Evolutionary conservation across 31 red algal species (phyloP).

Genomic region (Odonthalia washingtoniensis): DNA sequence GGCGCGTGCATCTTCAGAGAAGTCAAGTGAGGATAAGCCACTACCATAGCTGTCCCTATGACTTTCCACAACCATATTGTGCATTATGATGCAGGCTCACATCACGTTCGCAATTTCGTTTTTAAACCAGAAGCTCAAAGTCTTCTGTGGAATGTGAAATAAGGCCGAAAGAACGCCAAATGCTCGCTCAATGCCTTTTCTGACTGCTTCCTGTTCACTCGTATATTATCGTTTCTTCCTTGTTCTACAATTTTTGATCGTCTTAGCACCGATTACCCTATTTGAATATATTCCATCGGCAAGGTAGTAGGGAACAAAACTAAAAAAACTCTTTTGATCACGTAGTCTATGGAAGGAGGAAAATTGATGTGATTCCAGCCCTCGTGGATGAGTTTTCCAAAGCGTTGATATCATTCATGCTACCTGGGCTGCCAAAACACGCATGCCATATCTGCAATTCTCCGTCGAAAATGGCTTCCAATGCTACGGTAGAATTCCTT

Average conservation of each 20-base stretch:
- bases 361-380: constrained; percentile 1
- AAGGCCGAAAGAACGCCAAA: constrained; percentile 17
- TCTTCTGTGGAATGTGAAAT: constrained; percentile 14
- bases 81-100: no score
- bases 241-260: neutral
- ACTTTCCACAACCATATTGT: neutral
- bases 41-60: neutral
- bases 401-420: constrained; percentile 43
- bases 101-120: neutral
- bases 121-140: neutral
- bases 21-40: neutral
- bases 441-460: constrained; percentile 41
- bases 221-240: neutral
- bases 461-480: constrained; percentile 40
- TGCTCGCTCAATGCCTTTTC: constrained; percentile 31
- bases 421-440: constrained; percentile 45
- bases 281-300: no score
- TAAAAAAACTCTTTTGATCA: neutral
- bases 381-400: neutral
- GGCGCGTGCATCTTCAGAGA: neutral
- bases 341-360: constrained; percentile 11
- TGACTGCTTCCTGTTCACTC: neutral
- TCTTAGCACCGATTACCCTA: constrained; percentile 14
- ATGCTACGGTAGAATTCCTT: neutral
- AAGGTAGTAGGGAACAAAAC: constrained; percentile 28